Base-by-base conservation (phyloP, 2,329 filamentous ascomycete species). In the Arthrinium puccinioides region DNA sequence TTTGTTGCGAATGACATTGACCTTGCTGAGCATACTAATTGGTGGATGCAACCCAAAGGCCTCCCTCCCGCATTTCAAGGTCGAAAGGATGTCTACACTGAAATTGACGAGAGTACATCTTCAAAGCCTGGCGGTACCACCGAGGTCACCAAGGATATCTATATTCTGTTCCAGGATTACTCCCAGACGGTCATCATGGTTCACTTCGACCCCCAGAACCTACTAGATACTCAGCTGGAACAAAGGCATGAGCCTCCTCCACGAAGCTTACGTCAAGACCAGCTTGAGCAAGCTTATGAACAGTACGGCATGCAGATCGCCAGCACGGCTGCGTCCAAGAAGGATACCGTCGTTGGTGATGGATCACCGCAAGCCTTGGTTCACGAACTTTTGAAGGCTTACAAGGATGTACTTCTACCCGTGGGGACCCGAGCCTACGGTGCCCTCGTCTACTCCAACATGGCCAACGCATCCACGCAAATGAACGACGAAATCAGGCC, bases 161-260 rank as follows among this genome's bases (percentile, higher is more conserved):
- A 84, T 50, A 69, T 97, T n/a, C 66, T 98, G 8, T 98, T 87
- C 66, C 82, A 88, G 52, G 92, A 98, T 63, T 98, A 98, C 60
- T 96, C 89, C 14, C 92, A 97, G 57, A 97, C 90, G 0, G 72
- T 94, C 45, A 76, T 98, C 52, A 87, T 82, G 0, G 84, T 82
- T 14, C 80, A 74, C 35, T 97, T 84, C 57, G 85, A 95, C 56
- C 69, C 81, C 2, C 75, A 79, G 37, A 80, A 94, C 54, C 74
- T 84, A 4, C 68, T 75, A 2, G 82, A 90, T 51, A 83, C 82
- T 9, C 68, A 76, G 23, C 61, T 97, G 6, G 85, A 94, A 51
- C 92, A 98, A 61, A 79, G 81, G 30, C 90, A 97, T 52, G 86
- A 96, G 53, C 68, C 78, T 2, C 89, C 92, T 4, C 90, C 92